Conservation (phyloP, 2,329 filamentous ascomycete genomes). For the Botrytis squamosa region DNA sequence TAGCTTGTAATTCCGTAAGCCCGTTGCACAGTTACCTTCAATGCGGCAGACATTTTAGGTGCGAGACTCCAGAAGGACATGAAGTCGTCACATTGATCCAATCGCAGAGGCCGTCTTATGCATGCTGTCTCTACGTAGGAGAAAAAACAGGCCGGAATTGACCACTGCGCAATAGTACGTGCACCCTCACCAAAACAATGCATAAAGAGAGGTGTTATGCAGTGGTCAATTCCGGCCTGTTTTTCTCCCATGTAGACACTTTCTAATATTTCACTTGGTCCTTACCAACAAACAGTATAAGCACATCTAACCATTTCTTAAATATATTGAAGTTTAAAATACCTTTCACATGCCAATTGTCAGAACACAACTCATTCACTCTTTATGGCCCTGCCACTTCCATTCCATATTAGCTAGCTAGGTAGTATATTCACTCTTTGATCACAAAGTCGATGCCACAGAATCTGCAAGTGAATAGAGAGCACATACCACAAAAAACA, state of each 20-base stretch:
- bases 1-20: neutral
- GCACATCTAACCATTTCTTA: neutral
- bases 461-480: neutral
- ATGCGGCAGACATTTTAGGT: neutral
- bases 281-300: neutral
- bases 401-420: neutral
- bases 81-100: neutral
- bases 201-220: no score
- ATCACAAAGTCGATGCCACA: neutral
- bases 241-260: no score
- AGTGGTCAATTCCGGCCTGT: no score
- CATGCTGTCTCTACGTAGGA: no score
- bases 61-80: neutral
- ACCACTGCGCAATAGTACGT: no score
- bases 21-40: neutral
- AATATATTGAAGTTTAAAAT: neutral
- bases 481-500: neutral
- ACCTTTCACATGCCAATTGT: neutral
- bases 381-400: neutral
- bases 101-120: rapidly evolving
- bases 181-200: no score
- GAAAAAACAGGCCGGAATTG: no score
- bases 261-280: neutral
- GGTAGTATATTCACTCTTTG: neutral
- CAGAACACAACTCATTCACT: neutral